These are phyloP conservation scores for Kazachstania sp. DNA, from an alignment of 1,139 yeast species.

Conservation along the genomic window DNA sequence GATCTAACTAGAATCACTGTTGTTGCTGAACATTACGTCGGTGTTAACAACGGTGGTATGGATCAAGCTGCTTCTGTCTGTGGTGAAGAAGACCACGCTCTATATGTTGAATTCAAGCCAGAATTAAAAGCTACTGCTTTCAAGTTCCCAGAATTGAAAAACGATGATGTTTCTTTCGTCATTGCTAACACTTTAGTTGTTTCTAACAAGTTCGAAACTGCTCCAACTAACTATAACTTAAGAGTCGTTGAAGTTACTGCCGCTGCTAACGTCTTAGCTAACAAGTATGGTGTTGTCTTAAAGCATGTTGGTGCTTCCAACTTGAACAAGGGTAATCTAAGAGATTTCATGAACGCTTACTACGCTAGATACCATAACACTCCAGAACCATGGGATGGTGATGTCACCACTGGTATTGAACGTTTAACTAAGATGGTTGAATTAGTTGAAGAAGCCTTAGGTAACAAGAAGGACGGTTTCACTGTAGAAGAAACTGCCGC, in stretches of 20 bases:
- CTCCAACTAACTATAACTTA: constrained; percentile 59
- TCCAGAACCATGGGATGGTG: constrained; percentile 40
- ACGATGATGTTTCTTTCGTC: constrained; percentile 45
- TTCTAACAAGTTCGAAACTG: constrained; percentile 62
- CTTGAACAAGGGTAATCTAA: constrained; percentile 51
- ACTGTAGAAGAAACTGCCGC: constrained; percentile 43
- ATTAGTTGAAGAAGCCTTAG: constrained; percentile 36
- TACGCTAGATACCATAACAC: constrained; percentile 33
- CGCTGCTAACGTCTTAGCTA: constrained; percentile 52
- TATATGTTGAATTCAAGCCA: constrained; percentile 58
- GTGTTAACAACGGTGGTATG: constrained; percentile 73
- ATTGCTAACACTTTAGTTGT: constrained; percentile 57
- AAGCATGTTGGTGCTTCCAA: constrained; percentile 41
- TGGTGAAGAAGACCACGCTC: constrained; percentile 54
- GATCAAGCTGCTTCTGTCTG: constrained; percentile 68
- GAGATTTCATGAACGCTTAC: constrained; percentile 54
- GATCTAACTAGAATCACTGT: constrained; percentile 56
- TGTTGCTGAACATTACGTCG: constrained; percentile 63
- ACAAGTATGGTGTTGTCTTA: constrained; percentile 38
- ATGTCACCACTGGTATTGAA: constrained; percentile 39
- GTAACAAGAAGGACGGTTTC: constrained; percentile 39
- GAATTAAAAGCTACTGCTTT: constrained; percentile 48
- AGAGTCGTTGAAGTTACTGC: constrained; percentile 63
- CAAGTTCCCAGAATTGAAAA: constrained; percentile 41
- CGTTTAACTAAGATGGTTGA: constrained; percentile 37